Evolutionary conservation across 192 early-diverging fungal genomes (phyloP), one percentile per base, ranked within the genome.

Genomic region (Mortierella hygrophila): DNA sequence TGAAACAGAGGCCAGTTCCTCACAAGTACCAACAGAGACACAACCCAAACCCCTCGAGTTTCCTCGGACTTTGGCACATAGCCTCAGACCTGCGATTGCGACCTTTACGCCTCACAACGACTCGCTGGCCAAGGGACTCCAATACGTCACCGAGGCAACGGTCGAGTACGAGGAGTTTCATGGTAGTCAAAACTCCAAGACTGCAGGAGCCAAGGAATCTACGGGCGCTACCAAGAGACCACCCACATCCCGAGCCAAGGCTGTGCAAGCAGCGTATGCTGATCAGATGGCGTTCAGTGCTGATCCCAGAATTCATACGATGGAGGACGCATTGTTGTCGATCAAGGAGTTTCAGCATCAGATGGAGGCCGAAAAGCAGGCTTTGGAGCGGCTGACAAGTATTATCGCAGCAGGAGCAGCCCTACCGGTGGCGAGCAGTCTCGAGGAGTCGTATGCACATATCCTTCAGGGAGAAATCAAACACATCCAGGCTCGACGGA

Each of bases 111-210:
- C 83, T 4, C 83, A 85, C 23, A 41, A 74, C 16, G 83, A 86
- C 29, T 4, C 20, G 10, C 15, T 86, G 72, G 81, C 80, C 44
- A 81, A 77, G 41, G 68, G 84, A 35, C 42, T 86, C 26, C 75
- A 80, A 23, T 81, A 81, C 18, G 74, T 81, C 29, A 75, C 63
- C 20, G 84, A 86, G 9, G 68, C 84, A 10, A 72, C 70, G 0
- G n/a, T 78, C 7, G 84, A 86, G 29, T 86, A 86, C 40, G 84
- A 86, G 70, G 84, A 86, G 42, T 86, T 77, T 21, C 23, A 63
- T 74, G 84, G 84, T n/a, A 44, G 42, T 40, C 44, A 18, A 32
- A 55, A 29, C 15, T 32, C 7, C 47, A 86, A 86, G 76, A 40
- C 29, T 8, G 79, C 79, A 18, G 84, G 84, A 15, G 37, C 60